These are phyloP conservation scores for Fusarium begoniae DNA, from an alignment of 2,329 filamentous ascomycete species.

Conservation along the genomic window DNA sequence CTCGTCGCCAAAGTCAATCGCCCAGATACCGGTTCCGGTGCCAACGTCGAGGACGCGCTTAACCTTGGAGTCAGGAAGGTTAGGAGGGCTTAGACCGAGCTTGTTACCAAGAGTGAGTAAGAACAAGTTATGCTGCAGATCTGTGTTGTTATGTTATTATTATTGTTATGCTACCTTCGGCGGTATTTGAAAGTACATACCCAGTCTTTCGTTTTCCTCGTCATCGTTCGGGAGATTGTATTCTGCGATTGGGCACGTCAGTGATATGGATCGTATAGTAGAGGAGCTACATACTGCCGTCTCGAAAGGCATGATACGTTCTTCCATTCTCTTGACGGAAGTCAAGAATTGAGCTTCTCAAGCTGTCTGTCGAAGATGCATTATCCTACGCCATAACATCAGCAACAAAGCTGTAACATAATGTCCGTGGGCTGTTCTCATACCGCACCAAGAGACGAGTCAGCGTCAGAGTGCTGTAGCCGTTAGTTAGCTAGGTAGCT, in stretches of 20 bases:
- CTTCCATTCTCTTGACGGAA: constrained; percentile 15
- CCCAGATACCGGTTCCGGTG: constrained; percentile 19
- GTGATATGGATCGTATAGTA: fast-evolving
- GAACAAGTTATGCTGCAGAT: constrained; percentile 17
- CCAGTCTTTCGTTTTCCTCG: constrained; percentile 12
- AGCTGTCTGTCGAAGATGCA: constrained; percentile 14
- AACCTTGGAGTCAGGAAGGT: background rate
- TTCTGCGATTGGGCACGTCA: background rate
- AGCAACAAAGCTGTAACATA: background rate
- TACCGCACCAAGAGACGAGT: background rate
- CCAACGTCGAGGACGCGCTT: constrained; percentile 20
- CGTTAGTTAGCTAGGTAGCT: background rate
- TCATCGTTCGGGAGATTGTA: constrained; percentile 17
- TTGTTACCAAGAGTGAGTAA: constrained; percentile 12
- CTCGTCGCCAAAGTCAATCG: constrained; percentile 16
- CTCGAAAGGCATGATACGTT: constrained; percentile 16
- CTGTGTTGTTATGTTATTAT: background rate
- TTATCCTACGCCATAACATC: background rate
- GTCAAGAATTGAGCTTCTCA: constrained; percentile 15
- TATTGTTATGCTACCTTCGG: background rate
- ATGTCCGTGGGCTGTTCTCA: background rate
- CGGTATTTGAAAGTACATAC: background rate
- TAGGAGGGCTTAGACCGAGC: constrained; percentile 10
- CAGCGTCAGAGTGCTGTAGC: background rate
- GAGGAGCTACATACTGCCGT: background rate